A percentile compares a stretch with the other conserved stretches of the same genome.
Conservation (phyloP, 2,329 filamentous ascomycete species). For the Diaporthe vaccinii region DNA sequence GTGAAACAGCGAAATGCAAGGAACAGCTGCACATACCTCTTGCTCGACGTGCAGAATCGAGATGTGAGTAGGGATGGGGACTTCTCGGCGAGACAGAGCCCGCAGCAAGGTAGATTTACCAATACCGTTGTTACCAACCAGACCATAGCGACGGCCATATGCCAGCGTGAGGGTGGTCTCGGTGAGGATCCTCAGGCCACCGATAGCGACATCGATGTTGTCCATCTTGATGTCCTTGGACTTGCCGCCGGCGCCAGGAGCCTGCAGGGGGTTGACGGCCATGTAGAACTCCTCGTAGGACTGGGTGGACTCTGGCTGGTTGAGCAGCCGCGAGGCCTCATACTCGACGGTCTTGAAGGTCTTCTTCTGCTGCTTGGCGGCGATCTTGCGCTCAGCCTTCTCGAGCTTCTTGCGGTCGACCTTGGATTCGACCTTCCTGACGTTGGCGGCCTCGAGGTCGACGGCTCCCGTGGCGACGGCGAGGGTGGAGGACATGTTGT, state of each 20-base stretch:
- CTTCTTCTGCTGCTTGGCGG: constrained; percentile 98
- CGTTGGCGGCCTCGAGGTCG: constrained; percentile 93
- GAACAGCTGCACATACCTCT: constrained; percentile 73
- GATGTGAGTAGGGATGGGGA: constrained; percentile 95
- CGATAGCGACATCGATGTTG: constrained; percentile 93
- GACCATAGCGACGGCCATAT: constrained; percentile 93
- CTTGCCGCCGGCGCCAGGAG: constrained; percentile 83
- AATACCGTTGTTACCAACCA: constrained; percentile 99
- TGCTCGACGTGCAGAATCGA: constrained; percentile 99
- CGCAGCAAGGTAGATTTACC: constrained; percentile 96
- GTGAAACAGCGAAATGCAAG: no score
- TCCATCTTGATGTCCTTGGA: constrained; percentile 99
- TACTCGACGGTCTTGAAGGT: constrained; percentile 98
- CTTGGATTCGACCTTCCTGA: constrained; percentile 94
- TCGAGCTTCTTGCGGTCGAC: constrained; percentile 99
- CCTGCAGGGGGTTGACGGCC: constrained; percentile 95
- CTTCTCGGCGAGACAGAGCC: constrained; percentile 91
- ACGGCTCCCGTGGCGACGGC: constrained; percentile 87
- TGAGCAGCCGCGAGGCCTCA: constrained; percentile 90
- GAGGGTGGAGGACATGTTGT: constrained; percentile 96
- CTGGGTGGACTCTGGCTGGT: constrained; percentile 84
- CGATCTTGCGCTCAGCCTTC: constrained; percentile 97
- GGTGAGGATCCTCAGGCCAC: constrained; percentile 87
- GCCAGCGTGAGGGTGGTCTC: constrained; percentile 92
- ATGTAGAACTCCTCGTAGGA: constrained; percentile 99